Conservation (phyloP, 1,284 basidiomycete species). For the Boletellus deceptivus region DNA sequence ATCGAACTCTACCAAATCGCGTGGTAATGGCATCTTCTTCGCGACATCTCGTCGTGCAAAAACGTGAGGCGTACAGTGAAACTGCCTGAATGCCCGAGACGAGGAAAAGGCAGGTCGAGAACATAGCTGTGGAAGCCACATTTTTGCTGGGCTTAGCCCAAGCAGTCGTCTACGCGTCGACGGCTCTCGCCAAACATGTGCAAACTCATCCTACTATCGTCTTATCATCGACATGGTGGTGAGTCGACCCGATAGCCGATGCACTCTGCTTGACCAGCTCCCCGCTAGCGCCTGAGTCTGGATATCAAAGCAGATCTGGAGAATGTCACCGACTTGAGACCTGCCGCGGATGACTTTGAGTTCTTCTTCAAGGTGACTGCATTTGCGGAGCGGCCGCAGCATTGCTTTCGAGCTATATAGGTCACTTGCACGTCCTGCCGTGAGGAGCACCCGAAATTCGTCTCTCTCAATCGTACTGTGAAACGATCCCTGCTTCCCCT, state of each 20-base stretch:
- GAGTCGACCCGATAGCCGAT: conserved; percentile 21
- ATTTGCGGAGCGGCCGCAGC: not conserved
- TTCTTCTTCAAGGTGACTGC: conserved; percentile 68
- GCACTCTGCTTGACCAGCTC: not conserved
- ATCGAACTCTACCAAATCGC: conserved; percentile 32
- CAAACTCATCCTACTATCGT: conserved; percentile 27
- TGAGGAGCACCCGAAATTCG: conserved; percentile 66
- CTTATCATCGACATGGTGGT: conserved; percentile 40
- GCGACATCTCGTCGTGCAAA: conserved; percentile 28
- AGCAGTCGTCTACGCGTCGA: not conserved
- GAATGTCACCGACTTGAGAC: conserved; percentile 67
- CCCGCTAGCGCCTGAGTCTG: conserved; percentile 50
- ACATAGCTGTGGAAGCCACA: conserved; percentile 19
- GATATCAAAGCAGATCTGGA: conserved; percentile 78
- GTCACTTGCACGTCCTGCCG: conserved; percentile 79
- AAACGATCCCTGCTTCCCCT: conserved; percentile 15
- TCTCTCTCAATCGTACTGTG: conserved; percentile 67
- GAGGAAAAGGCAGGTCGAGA: conserved; percentile 11
- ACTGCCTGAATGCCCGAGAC: conserved; percentile 11
- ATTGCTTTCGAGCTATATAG: conserved; percentile 36
- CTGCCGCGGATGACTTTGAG: conserved; percentile 64
- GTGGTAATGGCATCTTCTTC: conserved; percentile 26
- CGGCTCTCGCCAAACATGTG: conserved; percentile 22
- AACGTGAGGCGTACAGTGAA: conserved; percentile 21
- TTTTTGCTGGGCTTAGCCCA: conserved; percentile 2